A percentile compares a stretch with the other conserved stretches of the same genome.
Conservation (phyloP, 2,329 filamentous ascomycete genomes). For the Pseudocercospora cruenta region DNA sequence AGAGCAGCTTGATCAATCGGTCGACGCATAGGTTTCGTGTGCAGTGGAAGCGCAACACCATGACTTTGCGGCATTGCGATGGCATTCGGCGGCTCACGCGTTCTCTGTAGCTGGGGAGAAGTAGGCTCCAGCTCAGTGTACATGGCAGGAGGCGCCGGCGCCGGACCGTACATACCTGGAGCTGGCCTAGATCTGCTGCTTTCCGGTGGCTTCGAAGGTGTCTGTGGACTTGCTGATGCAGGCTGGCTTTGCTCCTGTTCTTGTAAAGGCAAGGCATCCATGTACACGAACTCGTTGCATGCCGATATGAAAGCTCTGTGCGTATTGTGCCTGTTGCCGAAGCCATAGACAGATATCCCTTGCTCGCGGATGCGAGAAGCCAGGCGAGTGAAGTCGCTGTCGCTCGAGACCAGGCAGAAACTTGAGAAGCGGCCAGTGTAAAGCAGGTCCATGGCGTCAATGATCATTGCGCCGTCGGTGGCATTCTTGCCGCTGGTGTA, state of each 20-base stretch:
- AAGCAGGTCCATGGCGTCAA: conserved; percentile 43
- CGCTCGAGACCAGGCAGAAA: conserved; percentile 42
- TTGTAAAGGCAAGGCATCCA: conserved; percentile 31
- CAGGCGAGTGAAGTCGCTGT: conserved; percentile 43
- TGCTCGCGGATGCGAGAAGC: conserved; percentile 42
- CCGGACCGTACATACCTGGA: too few relatives aligned
- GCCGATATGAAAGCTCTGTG: conserved; percentile 35
- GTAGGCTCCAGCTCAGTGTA: background rate
- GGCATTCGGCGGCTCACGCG: background rate
- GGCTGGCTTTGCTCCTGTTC: background rate
- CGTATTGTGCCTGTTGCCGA: conserved; percentile 38
- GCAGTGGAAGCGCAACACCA: background rate
- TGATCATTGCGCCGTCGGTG: conserved; percentile 42
- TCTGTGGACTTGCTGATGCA: background rate
- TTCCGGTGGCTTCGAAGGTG: background rate
- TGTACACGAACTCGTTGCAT: conserved; percentile 38
- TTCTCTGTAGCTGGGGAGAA: background rate
- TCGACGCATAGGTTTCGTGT: conserved; percentile 8
- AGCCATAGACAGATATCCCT: conserved; percentile 41
- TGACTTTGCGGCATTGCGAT: background rate
- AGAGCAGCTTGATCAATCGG: conserved; percentile 28
- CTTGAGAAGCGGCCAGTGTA: conserved; percentile 40
- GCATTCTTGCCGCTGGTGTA: conserved; percentile 40
- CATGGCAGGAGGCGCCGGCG: background rate
- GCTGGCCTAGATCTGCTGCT: background rate